Evolutionary conservation across 2,329 filamentous ascomycete species (phyloP), one percentile per base, ranked within the genome.

Genomic region (Lasiodiplodia sp.): DNA sequence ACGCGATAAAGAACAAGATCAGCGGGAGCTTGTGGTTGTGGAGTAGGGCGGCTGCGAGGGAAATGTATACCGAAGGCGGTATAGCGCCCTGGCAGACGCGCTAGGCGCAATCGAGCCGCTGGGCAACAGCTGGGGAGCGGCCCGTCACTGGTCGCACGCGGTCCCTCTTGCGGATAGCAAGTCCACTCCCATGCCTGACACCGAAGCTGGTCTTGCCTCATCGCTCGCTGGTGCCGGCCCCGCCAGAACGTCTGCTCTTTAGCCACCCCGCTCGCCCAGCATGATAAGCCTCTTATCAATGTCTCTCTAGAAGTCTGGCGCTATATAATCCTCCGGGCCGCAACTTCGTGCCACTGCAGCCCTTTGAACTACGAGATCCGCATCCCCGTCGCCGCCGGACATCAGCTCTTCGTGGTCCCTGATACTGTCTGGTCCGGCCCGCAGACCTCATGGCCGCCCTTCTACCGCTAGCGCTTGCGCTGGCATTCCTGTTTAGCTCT

Each of bases 401-500:
- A 28, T 14, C 57, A 18, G 16, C 5, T 12, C 4, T 23, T 49
- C 21, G 38, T 21, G 18, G 37, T 28, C 11, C 23, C 37, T 60
- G n/a, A 10, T 6, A 53, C 8, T 57, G 8, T 57, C 16, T 14
- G 14, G 16, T 7, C 31, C 31, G 23, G 10, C 25, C 25, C 52
- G 25, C 37, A 16, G 6, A 11, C 31, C 11, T 68, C 67, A 77
- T 77, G 73, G 70, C 70, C 53, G 70, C 69, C 31, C 6, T 75
- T 16, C 28, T 78, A n/a, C 65, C 60, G 52, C 52, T 69, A 2
- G 70, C 77, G 25, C 72, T 81, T 18, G 78, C 76, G 23, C 71
- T 75, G 57, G 73, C 71, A 8, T 79, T 81, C 44, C 28, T 78
- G 38, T 37, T 73, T 14, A 73, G 72, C 57, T 77, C 77, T 10